phyloP scores from a whole-genome alignment of 768 basidiomycete species.

The Tylopilus rubrobrunneus region DNA sequence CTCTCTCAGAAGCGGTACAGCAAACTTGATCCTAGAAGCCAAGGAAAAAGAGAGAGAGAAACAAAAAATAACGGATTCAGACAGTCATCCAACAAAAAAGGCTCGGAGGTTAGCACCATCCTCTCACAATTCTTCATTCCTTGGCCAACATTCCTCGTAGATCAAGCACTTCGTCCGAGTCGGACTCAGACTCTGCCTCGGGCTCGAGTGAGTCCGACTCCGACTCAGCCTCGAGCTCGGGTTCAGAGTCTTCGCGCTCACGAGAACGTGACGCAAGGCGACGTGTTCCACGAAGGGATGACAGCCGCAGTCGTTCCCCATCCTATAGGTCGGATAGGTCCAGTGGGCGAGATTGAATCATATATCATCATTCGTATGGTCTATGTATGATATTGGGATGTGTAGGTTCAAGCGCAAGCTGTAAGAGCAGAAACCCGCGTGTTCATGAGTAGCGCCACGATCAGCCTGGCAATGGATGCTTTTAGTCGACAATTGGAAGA shows the following conservation, averaged over 20 bases:
- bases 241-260: conserved; percentile 44
- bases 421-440: conserved; percentile 54
- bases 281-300: conserved; percentile 30
- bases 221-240: conserved; percentile 37
- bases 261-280: conserved; percentile 41
- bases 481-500: background rate
- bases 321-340: conserved; percentile 18
- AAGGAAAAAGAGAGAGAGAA: conserved; percentile 75
- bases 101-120: conserved; percentile 40
- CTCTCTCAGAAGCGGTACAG: conserved; percentile 61
- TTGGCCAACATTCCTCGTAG: conserved; percentile 14
- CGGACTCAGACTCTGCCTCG: conserved; percentile 33
- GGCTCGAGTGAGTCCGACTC: conserved; percentile 45
- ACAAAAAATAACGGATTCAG: conserved; percentile 25
- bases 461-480: conserved; percentile 44
- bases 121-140: background rate
- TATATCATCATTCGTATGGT: conserved; percentile 6
- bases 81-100: conserved; percentile 33
- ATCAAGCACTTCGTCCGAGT: conserved; percentile 23
- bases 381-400: conserved; percentile 12
- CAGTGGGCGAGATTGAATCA: conserved; percentile 11
- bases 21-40: conserved; percentile 76
- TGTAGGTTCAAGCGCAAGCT: conserved; percentile 18
- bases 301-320: conserved; percentile 21
- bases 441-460: conserved; percentile 92